Evolutionary conservation across 805 yeast genomes (phyloP), one percentile per base, ranked within the genome.

Genomic region (Candida jianshihensis): DNA sequence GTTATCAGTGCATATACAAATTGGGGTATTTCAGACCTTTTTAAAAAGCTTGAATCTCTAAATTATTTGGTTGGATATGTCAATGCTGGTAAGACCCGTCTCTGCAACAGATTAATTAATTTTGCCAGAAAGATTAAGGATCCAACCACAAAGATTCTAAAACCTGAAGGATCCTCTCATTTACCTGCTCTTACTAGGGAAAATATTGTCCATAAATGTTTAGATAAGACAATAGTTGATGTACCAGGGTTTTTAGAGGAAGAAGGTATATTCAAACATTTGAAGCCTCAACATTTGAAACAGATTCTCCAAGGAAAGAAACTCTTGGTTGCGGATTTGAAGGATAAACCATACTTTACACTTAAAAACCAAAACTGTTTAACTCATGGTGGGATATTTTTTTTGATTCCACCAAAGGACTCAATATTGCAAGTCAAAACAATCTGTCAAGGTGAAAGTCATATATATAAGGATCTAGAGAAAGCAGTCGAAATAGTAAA

Each of bases 171-270:
- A 2, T 64, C 64, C 0, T 63, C 66, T 1, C 59, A 59, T 36
- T 57, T 81, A 31, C 95, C 95, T 0, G 87, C 87, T 19, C 74
- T 78, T 53, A 87, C 96, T 0, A 67, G 85, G 48, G 68, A 64
- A 4, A 48, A 67, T 12, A 67, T 73, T 37, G 60, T 57, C 5
- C 73, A 58, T 43, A 48, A 56, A 7, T 54, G 71, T 14, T 47
- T 41, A 15, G 58, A 54, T 12, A 54, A 59, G 20, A 29, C 44
- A 1, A 38, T 64, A 4, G 43, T 52, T 42, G 72, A 67, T 46
- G 46, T 65, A 6, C 72, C 72, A 5, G 72, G 72, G 3, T 64
- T 59, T 25, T 29, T 49, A 5, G 44, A 51, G 19, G 49, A 45
- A 16, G 28, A 39, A 9, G 44, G 49, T 21, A 39, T 61, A 6